Base-by-base conservation (phyloP, 352 stramenopile genomes). In the Globisporangium yorkense region DNA sequence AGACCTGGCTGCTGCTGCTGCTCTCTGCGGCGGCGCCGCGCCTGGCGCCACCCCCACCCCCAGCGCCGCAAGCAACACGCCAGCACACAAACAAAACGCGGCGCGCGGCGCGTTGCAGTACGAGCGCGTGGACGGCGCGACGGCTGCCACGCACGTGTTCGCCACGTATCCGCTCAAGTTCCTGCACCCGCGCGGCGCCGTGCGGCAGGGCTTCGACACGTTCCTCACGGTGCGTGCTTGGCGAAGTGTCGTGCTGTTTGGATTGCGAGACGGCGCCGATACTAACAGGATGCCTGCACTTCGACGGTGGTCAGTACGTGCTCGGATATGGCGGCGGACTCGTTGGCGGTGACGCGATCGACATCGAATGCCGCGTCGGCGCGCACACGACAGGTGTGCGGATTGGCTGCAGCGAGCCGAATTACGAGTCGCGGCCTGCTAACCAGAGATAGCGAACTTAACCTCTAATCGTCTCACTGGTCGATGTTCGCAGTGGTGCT, bases 111-210 rank as follows among this genome's bases (percentile, higher is more conserved):
- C 77, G 64, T 72, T 92, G 52, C 81, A 76, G 40, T 92, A 92
- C 63, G 73, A 89, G 58, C 49, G 80, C n/a, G 83, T 89, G 43
- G 71, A 77, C 24, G 77, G 77, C 24, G 57, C 62, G 41, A 95
- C 85, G 6, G 60, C 71, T 5, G 67, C 79, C 24, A 95, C 85
- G 20, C 72, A 85, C 57, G 83, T 87, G 57, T 93, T 84, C 65
- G 85, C 81, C 50, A 88, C 81, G 59, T 95, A 95, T 45, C 85
- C 85, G 53, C 68, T 95, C 65, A 95, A 95, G 64, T 95, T 95
- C 64, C 72, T 95, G 29, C 85, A 92, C 40, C 85, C 85, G 45
- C 75, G 72, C 40, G 70, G 68, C 16, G 77, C 74, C 18, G 78
- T 91, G 40, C 71, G 79, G 52, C 79, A 81, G 39, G 51, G 66